These are phyloP conservation scores for Castanea mollissima DNA, from an alignment of 306 rosid species.

Conservation along the genomic window DNA sequence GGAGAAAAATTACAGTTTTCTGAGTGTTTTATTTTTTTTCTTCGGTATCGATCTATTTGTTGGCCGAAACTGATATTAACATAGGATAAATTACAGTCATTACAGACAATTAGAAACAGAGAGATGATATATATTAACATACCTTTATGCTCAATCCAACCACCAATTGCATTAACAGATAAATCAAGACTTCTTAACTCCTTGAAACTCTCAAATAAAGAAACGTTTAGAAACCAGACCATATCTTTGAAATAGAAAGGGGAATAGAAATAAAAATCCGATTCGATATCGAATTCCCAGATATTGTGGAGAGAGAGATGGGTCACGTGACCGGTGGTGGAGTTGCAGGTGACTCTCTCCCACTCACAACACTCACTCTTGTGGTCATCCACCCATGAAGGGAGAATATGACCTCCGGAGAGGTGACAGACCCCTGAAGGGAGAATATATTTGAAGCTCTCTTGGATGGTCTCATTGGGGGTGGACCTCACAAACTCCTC, in stretches of 20 bases:
- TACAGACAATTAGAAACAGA: too few species aligned
- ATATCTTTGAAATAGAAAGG: too few species aligned
- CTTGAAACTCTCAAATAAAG: not conserved
- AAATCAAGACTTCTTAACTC: not conserved
- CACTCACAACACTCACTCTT: not conserved
- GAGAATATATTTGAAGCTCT: not conserved
- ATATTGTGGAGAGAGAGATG: not conserved
- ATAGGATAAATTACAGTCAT: too few species aligned
- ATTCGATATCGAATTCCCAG: too few species aligned
- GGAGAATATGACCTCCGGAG: not conserved
- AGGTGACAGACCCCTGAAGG: not conserved
- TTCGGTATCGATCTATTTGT: too few species aligned
- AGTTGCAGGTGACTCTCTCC: not conserved
- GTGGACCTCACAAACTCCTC: not conserved
- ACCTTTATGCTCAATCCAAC: not conserved
- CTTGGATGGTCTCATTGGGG: not conserved
- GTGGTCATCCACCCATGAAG: not conserved
- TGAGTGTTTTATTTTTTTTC: too few species aligned
- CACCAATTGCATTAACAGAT: not conserved
- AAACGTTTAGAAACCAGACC: not conserved
- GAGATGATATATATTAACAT: not conserved
- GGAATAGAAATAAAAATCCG: rapidly evolving
- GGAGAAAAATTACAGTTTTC: too few species aligned
- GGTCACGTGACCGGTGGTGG: not conserved
- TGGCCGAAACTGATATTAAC: too few species aligned